Evolutionary conservation across 352 stramenopile genomes (phyloP).

Genomic region (Poterioochromonas sp.): DNA sequence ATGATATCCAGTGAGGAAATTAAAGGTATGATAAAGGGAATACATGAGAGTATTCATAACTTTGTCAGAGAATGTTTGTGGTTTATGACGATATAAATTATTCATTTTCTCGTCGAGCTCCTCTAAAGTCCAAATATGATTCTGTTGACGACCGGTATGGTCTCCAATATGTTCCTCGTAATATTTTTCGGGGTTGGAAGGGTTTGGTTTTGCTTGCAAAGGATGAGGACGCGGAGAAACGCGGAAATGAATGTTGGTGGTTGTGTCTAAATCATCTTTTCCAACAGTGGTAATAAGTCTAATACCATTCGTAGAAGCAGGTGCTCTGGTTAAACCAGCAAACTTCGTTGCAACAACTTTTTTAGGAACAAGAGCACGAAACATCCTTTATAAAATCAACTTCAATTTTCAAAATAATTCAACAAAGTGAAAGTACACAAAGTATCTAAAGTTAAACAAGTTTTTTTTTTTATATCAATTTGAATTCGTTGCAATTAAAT

Average conservation of each 20-base stretch:
- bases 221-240: not conserved
- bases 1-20: conserved; percentile 40
- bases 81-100: not conserved
- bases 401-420: too few species aligned
- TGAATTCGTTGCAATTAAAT: too few species aligned
- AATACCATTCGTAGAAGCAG: too few species aligned
- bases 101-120: conserved; percentile 14
- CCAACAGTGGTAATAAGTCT: too few species aligned
- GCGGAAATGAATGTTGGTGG: conserved; percentile 1
- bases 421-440: too few species aligned
- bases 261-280: too few species aligned
- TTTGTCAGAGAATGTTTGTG: conserved; percentile 24
- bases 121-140: conserved; percentile 39
- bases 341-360: too few species aligned
- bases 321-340: too few species aligned
- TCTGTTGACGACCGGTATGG: conserved; percentile 31
- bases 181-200: not conserved
- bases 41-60: conserved; percentile 35
- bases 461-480: too few species aligned
- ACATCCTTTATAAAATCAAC: too few species aligned
- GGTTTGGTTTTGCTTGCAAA: not conserved
- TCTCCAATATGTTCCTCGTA: not conserved
- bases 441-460: too few species aligned
- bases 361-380: too few species aligned
- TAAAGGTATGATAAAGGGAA: conserved; percentile 37